Evolutionary conservation across 1,284 basidiomycete genomes (phyloP), one percentile per base, ranked within the genome.

Genomic region (Cystobasidiaceae sp.): DNA sequence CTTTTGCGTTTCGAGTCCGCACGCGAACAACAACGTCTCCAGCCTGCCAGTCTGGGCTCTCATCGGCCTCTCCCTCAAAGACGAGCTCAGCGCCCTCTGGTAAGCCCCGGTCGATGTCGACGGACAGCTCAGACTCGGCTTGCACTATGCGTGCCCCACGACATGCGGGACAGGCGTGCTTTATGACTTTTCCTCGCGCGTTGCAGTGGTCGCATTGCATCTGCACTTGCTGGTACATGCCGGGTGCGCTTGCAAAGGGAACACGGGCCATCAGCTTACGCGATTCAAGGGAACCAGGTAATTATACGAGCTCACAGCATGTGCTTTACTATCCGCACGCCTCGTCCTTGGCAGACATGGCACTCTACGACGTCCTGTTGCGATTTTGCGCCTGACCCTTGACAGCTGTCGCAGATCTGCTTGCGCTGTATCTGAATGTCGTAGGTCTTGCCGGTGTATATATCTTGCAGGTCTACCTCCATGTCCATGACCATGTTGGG

Each of bases 41-140:
- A 7, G 93, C 81, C 71, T 93, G 90, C 85, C 86, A 93, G 69
- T 96, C 93, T 4, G 90, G 90, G 65, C 81, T 88, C 79, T 97
- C 92, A 75, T 97, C 93, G 43, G 88, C 89, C 76, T 96, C 92
- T 23, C 90, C 90, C 70, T 93, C 88, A 71, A 93, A 96, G 1
- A 93, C 82, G 52, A 93, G 84, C 76, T 97, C 89, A 73, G 89
- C 86, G 0, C 89, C 91, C 75, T 97, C 93, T 0, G 91, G 89
- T 80, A 89, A 88, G 25, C 93, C 93, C 4, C 84, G 83, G n/a
- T 85, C 82, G 49, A 97, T 83, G 54, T 90, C 89, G 33, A 93
- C 80, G 21, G 85, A 85, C 71, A 97, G 85, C 59, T 91, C 76
- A 70, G 78, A 75, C 25, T 75, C 69, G 0, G 73, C 73, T n/a